Evolutionary conservation across 768 basidiomycete genomes (phyloP).

Genomic region (Lactarius hengduanensis): DNA sequence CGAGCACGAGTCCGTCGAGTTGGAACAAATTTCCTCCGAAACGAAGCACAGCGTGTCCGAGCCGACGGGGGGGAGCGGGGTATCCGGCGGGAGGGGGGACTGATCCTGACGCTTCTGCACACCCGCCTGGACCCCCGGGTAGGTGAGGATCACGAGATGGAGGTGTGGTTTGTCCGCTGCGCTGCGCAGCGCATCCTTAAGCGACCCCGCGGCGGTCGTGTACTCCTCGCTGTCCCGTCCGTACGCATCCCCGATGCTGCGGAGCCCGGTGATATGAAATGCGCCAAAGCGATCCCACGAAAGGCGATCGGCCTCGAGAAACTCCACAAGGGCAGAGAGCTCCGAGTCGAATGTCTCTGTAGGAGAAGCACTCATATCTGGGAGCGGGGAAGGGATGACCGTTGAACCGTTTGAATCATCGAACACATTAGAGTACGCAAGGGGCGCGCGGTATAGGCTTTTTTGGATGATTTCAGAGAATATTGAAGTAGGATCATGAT

Average conservation of each 20-base stretch:
- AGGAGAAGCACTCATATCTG: constrained; percentile 44
- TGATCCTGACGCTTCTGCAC: constrained; percentile 40
- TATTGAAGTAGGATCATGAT: constrained; percentile 38
- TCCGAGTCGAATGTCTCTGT: constrained; percentile 43
- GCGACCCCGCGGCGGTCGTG: constrained; percentile 41
- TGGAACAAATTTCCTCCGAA: constrained; percentile 52
- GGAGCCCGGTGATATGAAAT: constrained; percentile 54
- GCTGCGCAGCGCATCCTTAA: constrained; percentile 50
- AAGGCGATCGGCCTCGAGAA: constrained; percentile 46
- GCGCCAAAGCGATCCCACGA: constrained; percentile 57
- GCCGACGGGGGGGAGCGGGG: constrained; percentile 51
- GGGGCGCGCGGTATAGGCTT: constrained; percentile 56
- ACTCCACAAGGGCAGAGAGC: constrained; percentile 49
- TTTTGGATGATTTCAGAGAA: constrained; percentile 55
- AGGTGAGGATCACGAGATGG: constrained; percentile 55
- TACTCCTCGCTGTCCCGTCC: constrained; percentile 59
- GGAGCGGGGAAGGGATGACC: constrained; percentile 35
- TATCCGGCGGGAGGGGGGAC: constrained; percentile 47
- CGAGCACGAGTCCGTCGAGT: constrained; percentile 65
- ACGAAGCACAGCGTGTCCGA: constrained; percentile 62
- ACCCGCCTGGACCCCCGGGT: constrained; percentile 33
- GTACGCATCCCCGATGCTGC: constrained; percentile 45
- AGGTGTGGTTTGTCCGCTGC: constrained; percentile 42
- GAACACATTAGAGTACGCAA: constrained; percentile 56
- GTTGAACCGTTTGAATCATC: constrained; percentile 36